Percentiles rank a stretch among this genome's conserved stretches.
Conservation (phyloP, 2,329 filamentous ascomycete species). For the Scopulariopsis brevicaulis region DNA sequence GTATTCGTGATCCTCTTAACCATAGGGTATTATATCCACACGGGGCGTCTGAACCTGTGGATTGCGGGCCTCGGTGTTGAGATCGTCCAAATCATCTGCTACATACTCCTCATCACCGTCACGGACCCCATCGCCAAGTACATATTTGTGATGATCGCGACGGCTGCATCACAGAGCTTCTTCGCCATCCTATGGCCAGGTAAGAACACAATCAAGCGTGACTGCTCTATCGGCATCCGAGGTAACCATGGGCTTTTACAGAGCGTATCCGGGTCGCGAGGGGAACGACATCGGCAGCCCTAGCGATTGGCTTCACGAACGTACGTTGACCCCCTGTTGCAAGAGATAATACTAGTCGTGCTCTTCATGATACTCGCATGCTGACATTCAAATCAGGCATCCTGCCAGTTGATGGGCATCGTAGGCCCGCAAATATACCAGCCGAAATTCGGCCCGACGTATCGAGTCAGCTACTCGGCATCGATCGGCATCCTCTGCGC, state of each 20-base stretch:
- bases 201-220: conserved; percentile 2
- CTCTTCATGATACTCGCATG: not conserved
- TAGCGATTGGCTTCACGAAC: conserved; percentile 24
- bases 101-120: conserved; percentile 24
- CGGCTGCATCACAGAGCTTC: conserved; percentile 23
- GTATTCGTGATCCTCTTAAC: conserved; percentile 15
- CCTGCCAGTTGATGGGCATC: conserved; percentile 22
- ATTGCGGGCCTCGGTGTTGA: conserved; percentile 16
- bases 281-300: conserved; percentile 23
- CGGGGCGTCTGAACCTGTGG: conserved; percentile 11
- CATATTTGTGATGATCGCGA: conserved; percentile 25
- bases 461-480: conserved; percentile 22
- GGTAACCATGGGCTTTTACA: not conserved
- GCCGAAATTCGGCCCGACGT: conserved; percentile 23
- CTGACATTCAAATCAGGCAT: conserved; percentile 7
- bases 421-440: conserved; percentile 27
- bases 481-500: conserved; percentile 20
- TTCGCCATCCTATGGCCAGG: conserved; percentile 25
- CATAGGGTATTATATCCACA: conserved; percentile 12
- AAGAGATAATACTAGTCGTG: not conserved
- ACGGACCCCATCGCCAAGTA: conserved; percentile 21
- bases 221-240: not conserved
- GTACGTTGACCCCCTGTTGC: conserved; percentile 6
- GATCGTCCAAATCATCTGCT: conserved; percentile 21
- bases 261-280: conserved; percentile 24